Percentiles rank a stretch among this genome's conserved stretches.
These are phyloP conservation scores for Phanerodontia chrysosporium DNA, from an alignment of 768 basidiomycete species.

Conservation along the genomic window DNA sequence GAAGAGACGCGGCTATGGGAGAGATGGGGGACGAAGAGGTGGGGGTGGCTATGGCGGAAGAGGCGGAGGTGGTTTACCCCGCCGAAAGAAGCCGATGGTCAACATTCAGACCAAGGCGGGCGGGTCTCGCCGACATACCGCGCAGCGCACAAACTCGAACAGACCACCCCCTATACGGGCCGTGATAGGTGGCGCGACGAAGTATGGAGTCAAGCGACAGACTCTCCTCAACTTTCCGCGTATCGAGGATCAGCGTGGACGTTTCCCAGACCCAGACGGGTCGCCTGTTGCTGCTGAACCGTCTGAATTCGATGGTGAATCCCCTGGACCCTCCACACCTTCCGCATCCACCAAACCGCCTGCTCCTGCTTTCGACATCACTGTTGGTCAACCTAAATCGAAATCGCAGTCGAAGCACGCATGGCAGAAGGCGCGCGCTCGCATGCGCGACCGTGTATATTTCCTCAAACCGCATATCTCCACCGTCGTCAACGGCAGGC, in stretches of 20 bases:
- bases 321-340: not conserved
- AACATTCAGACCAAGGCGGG: not conserved
- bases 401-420: not conserved
- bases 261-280: not conserved
- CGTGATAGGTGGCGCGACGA: constrained; percentile 22
- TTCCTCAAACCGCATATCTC: not conserved
- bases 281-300: not conserved
- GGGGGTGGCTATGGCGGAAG: constrained; percentile 17
- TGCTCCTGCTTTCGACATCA: not conserved
- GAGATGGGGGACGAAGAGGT: not conserved
- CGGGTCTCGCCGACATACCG: not conserved
- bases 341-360: constrained; percentile 4
- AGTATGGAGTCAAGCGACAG: constrained; percentile 15
- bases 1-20: constrained; percentile 15
- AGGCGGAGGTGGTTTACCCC: too few species aligned
- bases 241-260: not conserved
- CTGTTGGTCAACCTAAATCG: not conserved
- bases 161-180: constrained; percentile 21
- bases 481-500: not conserved
- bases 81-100: not conserved
- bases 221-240: constrained; percentile 9
- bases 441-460: not conserved
- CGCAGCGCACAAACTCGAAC: not conserved
- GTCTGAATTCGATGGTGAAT: too few species aligned
- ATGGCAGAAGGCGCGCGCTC: not conserved